These are phyloP conservation scores for Auriscalpium orientale DNA, from an alignment of 768 basidiomycete species.

Conservation along the genomic window DNA sequence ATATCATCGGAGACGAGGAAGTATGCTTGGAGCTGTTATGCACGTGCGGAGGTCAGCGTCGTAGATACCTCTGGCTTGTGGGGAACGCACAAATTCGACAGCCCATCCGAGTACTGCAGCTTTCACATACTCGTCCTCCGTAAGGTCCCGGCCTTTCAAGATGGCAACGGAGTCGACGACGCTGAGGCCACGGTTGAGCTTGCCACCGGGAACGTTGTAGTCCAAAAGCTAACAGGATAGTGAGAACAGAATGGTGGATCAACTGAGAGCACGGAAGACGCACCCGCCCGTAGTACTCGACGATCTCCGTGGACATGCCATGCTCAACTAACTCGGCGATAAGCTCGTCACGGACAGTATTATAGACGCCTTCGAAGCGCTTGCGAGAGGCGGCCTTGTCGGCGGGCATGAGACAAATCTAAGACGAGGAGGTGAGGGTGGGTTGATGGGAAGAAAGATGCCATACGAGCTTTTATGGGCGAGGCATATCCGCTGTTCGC, in stretches of 20 bases:
- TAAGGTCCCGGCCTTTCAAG: slow-evolving; percentile 58
- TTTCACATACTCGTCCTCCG: slow-evolving; percentile 82
- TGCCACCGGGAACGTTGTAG: slow-evolving; percentile 90
- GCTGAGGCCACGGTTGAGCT: slow-evolving; percentile 91
- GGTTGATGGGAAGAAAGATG: no score
- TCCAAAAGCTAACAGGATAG: slow-evolving; percentile 55
- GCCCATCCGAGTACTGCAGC: slow-evolving; percentile 91
- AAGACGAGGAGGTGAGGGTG: no score
- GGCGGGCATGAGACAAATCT: no score
- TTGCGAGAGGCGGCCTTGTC: neutral
- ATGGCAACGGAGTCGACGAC: slow-evolving; percentile 91
- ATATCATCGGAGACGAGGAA: slow-evolving; percentile 96
- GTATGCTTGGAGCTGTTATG: slow-evolving; percentile 80
- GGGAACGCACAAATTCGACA: slow-evolving; percentile 74
- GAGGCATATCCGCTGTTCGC: no score
- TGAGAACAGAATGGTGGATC: neutral
- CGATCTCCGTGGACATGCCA: neutral
- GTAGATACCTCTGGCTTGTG: neutral
- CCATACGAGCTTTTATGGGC: no score
- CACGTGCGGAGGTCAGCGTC: neutral
- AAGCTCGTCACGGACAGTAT: neutral
- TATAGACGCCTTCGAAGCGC: no score
- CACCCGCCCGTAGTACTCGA: neutral
- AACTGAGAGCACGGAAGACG: neutral
- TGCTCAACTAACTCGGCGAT: neutral